Evolutionary conservation across 345 rosid species (phyloP).

Genomic region (Syzygium oleosum): DNA sequence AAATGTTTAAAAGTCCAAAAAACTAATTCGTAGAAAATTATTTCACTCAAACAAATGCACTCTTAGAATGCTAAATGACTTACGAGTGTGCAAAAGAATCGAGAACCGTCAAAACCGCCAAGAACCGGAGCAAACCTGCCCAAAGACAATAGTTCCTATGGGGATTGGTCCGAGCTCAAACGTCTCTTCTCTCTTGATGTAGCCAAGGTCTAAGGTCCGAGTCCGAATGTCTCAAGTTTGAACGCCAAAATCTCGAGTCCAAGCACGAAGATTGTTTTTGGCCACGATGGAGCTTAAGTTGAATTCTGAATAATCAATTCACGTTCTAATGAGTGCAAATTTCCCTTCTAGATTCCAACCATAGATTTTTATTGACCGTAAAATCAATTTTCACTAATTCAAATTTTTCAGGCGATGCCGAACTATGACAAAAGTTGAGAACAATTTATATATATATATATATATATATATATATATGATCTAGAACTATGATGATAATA

Average conservation of each 20-base stretch:
- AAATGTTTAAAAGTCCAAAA: fast-evolving
- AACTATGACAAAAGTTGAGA: background rate
- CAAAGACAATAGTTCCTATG: no score
- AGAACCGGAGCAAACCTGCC: no score
- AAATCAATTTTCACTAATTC: background rate
- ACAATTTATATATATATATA: background rate
- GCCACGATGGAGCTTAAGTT: background rate
- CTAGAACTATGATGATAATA: background rate
- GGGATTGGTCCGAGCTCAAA: no score
- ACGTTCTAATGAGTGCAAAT: background rate
- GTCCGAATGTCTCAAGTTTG: background rate
- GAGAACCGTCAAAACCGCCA: no score
- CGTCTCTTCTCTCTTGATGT: no score
- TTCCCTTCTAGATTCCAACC: background rate
- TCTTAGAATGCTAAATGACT: background rate
- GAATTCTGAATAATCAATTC: background rate
- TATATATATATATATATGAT: background rate
- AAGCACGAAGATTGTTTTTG: background rate
- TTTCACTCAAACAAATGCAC: background rate
- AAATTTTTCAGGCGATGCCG: background rate
- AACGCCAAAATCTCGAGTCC: background rate
- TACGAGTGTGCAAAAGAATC: no score
- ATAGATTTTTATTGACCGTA: background rate
- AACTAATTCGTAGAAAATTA: background rate
- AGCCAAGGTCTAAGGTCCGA: background rate